These are phyloP conservation scores for Pythium dissotocum DNA, from an alignment of 352 stramenopile genomes.

Conservation along the genomic window DNA sequence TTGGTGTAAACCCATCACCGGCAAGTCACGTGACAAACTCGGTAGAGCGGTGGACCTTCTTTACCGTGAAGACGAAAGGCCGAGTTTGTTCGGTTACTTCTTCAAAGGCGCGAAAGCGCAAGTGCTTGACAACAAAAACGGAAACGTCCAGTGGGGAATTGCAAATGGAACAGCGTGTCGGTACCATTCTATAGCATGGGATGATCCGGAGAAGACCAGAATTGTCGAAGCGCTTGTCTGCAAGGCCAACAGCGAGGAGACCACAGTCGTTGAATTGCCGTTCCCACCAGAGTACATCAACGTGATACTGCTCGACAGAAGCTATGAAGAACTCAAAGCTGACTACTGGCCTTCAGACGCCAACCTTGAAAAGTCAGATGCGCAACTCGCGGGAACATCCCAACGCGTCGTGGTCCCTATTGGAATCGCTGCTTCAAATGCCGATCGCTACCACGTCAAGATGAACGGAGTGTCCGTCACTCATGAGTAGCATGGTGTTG, in stretches of 20 bases:
- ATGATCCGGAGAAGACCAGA: constrained; percentile 6
- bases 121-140: constrained; percentile 20
- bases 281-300: constrained; percentile 15
- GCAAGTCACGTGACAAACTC: background rate
- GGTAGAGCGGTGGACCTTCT: too few species aligned
- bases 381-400: too few species aligned
- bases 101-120: constrained; percentile 16
- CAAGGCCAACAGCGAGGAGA: too few species aligned
- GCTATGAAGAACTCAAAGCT: too few species aligned
- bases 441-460: background rate
- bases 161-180: constrained; percentile 11
- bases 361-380: too few species aligned
- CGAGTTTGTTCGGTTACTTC: constrained; percentile 22
- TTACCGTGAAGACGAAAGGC: constrained; percentile 18
- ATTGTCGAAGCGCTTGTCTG: background rate
- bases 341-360: too few species aligned
- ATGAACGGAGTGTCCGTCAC: background rate
- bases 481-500: constrained; percentile 5
- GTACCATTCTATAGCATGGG: constrained; percentile 19
- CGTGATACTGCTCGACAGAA: background rate
- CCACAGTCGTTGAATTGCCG: constrained; percentile 1
- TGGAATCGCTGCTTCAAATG: background rate
- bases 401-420: constrained; percentile 12
- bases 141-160: constrained; percentile 8
- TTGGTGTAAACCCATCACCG: background rate